Percentiles rank a stretch among this genome's conserved stretches.
These are phyloP conservation scores for Zelopaecilomyces penicillatus DNA, from an alignment of 2,329 filamentous ascomycete species.

Conservation along the genomic window DNA sequence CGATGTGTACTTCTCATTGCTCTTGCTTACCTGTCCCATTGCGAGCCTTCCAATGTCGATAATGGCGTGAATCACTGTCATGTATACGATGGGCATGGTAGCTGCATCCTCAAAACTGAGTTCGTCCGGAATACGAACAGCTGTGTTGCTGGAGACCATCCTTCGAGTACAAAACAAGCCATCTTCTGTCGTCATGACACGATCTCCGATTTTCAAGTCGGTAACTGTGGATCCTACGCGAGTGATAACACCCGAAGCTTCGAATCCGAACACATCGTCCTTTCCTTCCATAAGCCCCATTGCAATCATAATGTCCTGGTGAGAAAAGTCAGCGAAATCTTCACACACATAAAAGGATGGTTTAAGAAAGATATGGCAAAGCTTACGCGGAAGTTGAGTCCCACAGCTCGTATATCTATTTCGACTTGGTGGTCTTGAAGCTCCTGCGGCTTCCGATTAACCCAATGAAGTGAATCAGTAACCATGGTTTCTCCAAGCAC, in stretches of 20 bases:
- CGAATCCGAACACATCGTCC: constrained; percentile 17
- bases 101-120: constrained; percentile 21
- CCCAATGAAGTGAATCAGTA: constrained; percentile 1
- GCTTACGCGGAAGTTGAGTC: constrained; percentile 4
- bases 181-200: constrained; percentile 16
- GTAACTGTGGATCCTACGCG: constrained; percentile 9
- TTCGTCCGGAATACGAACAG: constrained; percentile 18
- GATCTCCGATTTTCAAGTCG: constrained; percentile 23
- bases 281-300: constrained; percentile 3
- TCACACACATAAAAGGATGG: not conserved
- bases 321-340: no score
- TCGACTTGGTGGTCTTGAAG: constrained; percentile 1
- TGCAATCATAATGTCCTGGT: constrained; percentile 14
- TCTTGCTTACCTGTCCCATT: constrained; percentile 8
- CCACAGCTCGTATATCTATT: constrained; percentile 1
- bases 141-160: not conserved
- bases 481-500: constrained; percentile 1
- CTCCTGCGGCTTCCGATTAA: not conserved
- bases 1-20: not conserved
- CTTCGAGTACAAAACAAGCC: constrained; percentile 3
- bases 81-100: constrained; percentile 20
- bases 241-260: constrained; percentile 19
- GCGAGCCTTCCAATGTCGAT: constrained; percentile 16
- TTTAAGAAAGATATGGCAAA: no score
- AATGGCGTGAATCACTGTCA: constrained; percentile 20